These are phyloP conservation scores for Collariella sp. DNA, from an alignment of 495 filamentous ascomycete species.

Conservation along the genomic window DNA sequence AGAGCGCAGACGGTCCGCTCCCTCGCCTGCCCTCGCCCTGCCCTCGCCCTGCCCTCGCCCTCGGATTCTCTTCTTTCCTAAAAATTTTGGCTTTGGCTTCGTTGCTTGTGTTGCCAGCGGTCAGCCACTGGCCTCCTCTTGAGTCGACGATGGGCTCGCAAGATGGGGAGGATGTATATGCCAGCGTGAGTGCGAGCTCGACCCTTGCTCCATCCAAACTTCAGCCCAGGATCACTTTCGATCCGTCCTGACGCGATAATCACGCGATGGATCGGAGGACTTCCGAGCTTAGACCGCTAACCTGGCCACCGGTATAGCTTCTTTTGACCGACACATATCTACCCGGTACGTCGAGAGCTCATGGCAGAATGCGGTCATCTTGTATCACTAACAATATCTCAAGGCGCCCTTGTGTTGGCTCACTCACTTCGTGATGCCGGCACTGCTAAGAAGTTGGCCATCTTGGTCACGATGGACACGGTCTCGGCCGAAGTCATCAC, in stretches of 20 bases:
- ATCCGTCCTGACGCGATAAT: background rate
- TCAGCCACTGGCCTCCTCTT: no score
- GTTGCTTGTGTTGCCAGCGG: background rate
- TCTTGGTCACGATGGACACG: conserved; percentile 69
- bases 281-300: conserved; percentile 22
- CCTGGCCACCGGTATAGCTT: conserved; percentile 47
- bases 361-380: conserved; percentile 6
- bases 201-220: background rate
- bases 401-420: conserved; percentile 86
- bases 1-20: no score
- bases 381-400: conserved; percentile 16
- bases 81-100: background rate
- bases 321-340: conserved; percentile 85
- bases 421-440: conserved; percentile 91
- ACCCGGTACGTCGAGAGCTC: conserved; percentile 53
- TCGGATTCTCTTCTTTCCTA: background rate
- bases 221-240: background rate
- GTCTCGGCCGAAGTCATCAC: conserved; percentile 62
- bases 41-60: no score
- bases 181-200: conserved; percentile 37
- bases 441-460: conserved; percentile 75
- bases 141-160: conserved; percentile 19
- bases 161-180: conserved; percentile 46
- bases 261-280: background rate
- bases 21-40: no score